These are phyloP conservation scores for Flaveria robusta DNA, from an alignment of 129 eudicot genomes.

Conservation along the genomic window DNA sequence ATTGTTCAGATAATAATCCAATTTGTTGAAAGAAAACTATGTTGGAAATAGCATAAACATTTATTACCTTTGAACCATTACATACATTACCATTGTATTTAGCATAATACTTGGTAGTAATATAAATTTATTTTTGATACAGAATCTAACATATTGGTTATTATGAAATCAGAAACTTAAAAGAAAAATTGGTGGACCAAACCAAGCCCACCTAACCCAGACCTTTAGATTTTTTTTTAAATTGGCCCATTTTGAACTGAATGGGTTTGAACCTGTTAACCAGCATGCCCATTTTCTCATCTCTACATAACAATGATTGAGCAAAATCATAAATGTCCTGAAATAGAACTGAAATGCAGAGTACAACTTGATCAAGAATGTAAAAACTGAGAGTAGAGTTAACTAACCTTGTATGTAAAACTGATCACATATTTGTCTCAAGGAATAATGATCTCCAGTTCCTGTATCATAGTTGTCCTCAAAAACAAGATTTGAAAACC, in stretches of 20 bases:
- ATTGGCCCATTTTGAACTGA: background rate
- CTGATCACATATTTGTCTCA: slow-evolving; percentile 95
- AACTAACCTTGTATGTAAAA: slow-evolving; percentile 76
- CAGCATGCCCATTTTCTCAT: background rate
- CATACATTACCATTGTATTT: background rate
- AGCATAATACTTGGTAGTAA: background rate
- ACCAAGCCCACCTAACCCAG: background rate
- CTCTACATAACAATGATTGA: background rate
- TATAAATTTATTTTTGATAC: background rate
- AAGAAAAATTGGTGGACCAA: background rate
- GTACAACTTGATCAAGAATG: slow-evolving; percentile 2
- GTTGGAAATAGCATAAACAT: background rate
- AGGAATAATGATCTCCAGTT: slow-evolving; percentile 97
- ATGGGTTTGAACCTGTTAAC: background rate
- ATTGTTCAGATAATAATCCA: background rate
- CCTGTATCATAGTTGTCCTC: slow-evolving; percentile 99
- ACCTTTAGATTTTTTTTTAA: background rate
- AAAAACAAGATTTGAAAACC: slow-evolving; percentile 88
- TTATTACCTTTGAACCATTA: background rate
- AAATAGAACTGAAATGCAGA: background rate
- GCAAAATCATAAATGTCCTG: background rate
- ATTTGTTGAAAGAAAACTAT: background rate
- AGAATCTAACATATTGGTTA: background rate
- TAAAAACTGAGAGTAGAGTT: background rate
- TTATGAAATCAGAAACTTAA: background rate